Base-by-base conservation (phyloP, 495 filamentous ascomycete species). In the Schizothecium vesticola region DNA sequence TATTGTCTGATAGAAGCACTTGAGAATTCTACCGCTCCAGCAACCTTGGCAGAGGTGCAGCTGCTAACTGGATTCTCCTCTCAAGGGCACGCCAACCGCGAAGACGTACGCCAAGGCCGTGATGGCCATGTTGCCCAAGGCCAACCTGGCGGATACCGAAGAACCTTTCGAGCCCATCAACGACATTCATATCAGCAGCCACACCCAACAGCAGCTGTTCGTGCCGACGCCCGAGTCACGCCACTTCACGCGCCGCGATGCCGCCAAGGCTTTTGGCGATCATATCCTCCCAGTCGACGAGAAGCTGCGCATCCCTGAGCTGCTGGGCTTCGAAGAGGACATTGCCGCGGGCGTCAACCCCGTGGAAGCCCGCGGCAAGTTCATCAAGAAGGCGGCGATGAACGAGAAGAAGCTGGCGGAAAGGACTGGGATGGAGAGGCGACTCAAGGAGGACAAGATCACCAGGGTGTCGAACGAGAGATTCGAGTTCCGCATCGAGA, bases 201-300 rank as follows among this genome's bases (percentile, higher is more conserved):
- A 86, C 60, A 97, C 95, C 0, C 84, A 85, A 60, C 85, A 89
- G 66, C 95, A 98, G 80, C 86, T 97, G 56, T 99, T 97, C 80
- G 86, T 92, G 76, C 95, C 96, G 4, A 87, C 89, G 59, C 90
- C 95, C 11, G 95, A 99, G 79, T 97, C 94, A 21, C 89, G 92
- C 23, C 81, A 89, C 43, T 98, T 97, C 78, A 97, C 91, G 6
- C 92, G 96, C 76, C 85, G 80, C 28, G 94, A 98, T 76, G 96
- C 95, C 9, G 96, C 90, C 51, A 89, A 90, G 70, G 92, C 91
- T 55, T 98, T 99, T 79, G 85, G 84, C 71, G 73, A 80, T 4
- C 78, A 73, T 19, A 86, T 98, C 56, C 87, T 95, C 57, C 89
- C 96, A 7, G 88, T 93, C 8, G 96, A 99, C 71, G 81, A 88